A percentile compares a stretch with the other conserved stretches of the same genome.
These are phyloP conservation scores for Lenwebbia sp. DNA, from an alignment of 345 rosid species.

Conservation along the genomic window DNA sequence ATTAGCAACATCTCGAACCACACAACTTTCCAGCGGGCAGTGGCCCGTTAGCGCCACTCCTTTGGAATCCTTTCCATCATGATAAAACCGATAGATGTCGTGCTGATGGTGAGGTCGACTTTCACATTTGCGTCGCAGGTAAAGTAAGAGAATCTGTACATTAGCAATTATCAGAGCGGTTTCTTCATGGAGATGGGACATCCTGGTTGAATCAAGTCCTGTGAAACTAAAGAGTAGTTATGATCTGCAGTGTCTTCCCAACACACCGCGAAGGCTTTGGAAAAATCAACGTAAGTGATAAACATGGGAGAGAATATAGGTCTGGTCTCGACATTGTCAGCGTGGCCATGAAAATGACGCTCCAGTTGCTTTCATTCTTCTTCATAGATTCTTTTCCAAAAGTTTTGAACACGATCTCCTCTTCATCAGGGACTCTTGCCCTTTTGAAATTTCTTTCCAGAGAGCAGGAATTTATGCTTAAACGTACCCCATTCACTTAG, in stretches of 20 bases:
- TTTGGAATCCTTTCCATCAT: constrained; percentile 42
- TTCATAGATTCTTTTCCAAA: too few relatives aligned
- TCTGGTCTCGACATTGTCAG: background rate
- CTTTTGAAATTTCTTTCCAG: background rate
- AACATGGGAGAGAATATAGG: background rate
- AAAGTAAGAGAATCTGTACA: background rate
- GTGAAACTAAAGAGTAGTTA: background rate
- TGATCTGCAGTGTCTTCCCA: background rate
- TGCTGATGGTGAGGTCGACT: constrained; percentile 26
- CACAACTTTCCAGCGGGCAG: constrained; percentile 19
- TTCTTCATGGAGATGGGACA: background rate
- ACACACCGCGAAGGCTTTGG: background rate
- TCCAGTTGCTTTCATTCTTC: too few relatives aligned
- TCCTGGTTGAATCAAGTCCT: too few relatives aligned
- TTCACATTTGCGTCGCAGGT: constrained; percentile 47
- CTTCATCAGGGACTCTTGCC: background rate
- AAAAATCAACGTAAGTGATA: background rate
- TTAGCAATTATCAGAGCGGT: background rate
- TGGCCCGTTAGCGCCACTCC: constrained; percentile 28
- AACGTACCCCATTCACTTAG: background rate
- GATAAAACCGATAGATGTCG: constrained; percentile 21
- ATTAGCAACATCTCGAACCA: constrained; percentile 33
- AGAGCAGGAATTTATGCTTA: background rate
- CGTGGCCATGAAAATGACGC: background rate
- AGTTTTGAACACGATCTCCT: background rate